Evolutionary conservation across 345 rosid genomes (phyloP), one percentile per base, ranked within the genome.

Genomic region (Bretschneidera sinensis): DNA sequence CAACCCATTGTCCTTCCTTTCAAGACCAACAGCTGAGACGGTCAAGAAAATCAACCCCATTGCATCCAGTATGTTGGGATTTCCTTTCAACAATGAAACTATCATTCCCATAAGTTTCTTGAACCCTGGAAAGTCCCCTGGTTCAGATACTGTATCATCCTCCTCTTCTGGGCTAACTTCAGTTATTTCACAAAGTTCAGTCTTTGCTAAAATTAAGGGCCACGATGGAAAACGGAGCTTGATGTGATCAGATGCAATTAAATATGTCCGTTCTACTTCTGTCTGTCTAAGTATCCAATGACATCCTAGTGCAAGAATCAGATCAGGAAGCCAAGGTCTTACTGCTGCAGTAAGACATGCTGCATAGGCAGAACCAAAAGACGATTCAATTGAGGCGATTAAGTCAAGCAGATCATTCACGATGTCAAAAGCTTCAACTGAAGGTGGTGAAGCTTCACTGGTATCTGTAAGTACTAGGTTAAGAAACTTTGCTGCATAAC

Each of bases 281-380:
- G 62, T 79, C 53, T 66, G 70, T 48, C 73, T 53, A 20, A 74
- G 71, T 65, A 84, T 59, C 67, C 79, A 69, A 39, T 72, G 62
- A 59, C 78, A 83, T 52, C 87, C 97, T 62, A 94, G 62, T 61
- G 85, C 89, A 63, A 94, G 85, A 77, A 86, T 67, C 75, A 90
- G 61, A 85, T 94, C 99, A 48, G 97, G 95, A 64, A 94, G 69
- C 96, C 99, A 94, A 50, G 86, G 75, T 75, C 74, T 88, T 48
- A 78, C 74, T 59, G 68, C 84, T 47, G 85, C 69, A 56, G 84
- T 49, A 65, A 90, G 70, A 31, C 81, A 79, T 39, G 74, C 73
- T 22, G 91, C 88, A 14, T 63, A 78, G 51, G 70, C 71, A 17
- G 85, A 78, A 43, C 95, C 81, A 65, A 82, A 13, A 50, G 65